Evolutionary conservation across 2,329 filamentous ascomycete genomes (phyloP).

Genomic region (Annulohypoxylon truncatum): DNA sequence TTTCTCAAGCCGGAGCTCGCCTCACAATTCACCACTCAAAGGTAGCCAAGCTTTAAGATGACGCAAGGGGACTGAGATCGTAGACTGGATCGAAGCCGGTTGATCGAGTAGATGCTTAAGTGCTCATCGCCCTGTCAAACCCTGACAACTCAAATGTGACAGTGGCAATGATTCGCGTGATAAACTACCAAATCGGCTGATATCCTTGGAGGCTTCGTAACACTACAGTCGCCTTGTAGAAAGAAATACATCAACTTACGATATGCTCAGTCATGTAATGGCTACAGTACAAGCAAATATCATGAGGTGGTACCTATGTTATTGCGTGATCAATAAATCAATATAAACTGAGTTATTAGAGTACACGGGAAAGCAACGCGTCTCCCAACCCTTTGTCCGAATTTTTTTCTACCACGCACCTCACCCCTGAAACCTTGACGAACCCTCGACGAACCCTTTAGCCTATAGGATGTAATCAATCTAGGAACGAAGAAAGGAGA

Average conservation of each 20-base stretch:
- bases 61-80: constrained; percentile 16
- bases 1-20: background rate
- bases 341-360: background rate
- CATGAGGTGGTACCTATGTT: background rate
- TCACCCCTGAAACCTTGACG: background rate
- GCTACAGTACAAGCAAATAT: background rate
- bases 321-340: background rate
- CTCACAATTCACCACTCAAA: background rate
- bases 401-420: background rate
- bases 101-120: background rate
- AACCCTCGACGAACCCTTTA: background rate
- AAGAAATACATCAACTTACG: background rate
- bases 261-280: background rate
- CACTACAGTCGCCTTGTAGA: background rate
- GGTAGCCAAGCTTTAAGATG: background rate
- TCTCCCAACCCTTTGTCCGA: background rate
- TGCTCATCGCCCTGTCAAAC: background rate
- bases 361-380: constrained; percentile 1
- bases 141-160: background rate
- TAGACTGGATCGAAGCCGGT: background rate
- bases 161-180: background rate
- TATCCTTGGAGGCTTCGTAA: background rate
- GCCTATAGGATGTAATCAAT: constrained; percentile 1
- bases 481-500: background rate
- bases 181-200: background rate